phyloP scores from a whole-genome alignment of 768 basidiomycete genomes.

The Serendipita vermifera region DNA sequence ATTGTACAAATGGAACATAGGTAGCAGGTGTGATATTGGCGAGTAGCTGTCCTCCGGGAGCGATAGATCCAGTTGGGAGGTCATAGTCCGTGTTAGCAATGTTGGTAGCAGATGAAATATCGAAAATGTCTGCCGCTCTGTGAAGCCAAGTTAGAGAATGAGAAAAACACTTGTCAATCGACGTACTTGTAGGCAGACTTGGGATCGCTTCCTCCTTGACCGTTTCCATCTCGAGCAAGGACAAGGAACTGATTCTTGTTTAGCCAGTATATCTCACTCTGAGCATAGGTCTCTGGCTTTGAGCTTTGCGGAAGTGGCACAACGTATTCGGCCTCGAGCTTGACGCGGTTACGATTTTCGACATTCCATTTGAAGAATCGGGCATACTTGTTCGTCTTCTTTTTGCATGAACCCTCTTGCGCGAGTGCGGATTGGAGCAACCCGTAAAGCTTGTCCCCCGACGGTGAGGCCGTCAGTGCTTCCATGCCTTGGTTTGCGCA shows the following conservation, averaged over 20 bases:
- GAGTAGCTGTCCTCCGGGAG: conserved; percentile 36
- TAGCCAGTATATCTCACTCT: conserved; percentile 48
- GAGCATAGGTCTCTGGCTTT: conserved; percentile 37
- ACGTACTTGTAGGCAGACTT: conserved; percentile 42
- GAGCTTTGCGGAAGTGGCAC: conserved; percentile 42
- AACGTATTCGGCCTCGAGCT: conserved; percentile 44
- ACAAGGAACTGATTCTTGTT: conserved; percentile 42
- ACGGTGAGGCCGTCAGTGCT: conserved; percentile 39
- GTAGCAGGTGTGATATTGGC: conserved; percentile 36
- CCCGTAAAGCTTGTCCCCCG: conserved; percentile 40
- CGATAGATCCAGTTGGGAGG: conserved; percentile 37
- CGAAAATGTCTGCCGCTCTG: conserved; percentile 49
- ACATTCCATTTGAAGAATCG: conserved; percentile 46
- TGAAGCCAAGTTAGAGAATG: neutral
- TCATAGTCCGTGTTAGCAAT: conserved; percentile 48
- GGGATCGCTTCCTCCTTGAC: conserved; percentile 38
- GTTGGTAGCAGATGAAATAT: conserved; percentile 45
- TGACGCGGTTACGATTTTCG: conserved; percentile 25
- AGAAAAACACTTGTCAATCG: neutral
- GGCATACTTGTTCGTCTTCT: conserved; percentile 37
- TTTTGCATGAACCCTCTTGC: conserved; percentile 45
- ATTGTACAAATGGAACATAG: conserved; percentile 45
- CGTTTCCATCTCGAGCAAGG: conserved; percentile 47
- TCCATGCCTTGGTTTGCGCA: conserved; percentile 51
- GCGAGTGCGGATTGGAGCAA: conserved; percentile 50